These are phyloP conservation scores for Typha latifolia DNA, from an alignment of 176 grass and related monocot genomes.

Conservation along the genomic window DNA sequence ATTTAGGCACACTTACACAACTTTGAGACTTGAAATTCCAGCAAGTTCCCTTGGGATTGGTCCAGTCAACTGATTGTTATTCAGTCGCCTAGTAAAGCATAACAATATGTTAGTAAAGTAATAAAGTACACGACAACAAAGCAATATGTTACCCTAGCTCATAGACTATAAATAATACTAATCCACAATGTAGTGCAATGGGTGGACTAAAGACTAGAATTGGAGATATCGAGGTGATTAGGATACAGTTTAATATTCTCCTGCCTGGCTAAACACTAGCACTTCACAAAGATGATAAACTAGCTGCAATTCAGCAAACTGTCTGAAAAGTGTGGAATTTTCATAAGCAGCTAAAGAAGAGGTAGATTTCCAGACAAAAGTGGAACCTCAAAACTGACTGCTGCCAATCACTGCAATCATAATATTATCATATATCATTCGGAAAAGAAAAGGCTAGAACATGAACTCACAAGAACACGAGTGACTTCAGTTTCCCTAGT, in stretches of 20 bases:
- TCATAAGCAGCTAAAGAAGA: no score
- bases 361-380: no score
- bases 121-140: not conserved
- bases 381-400: no score
- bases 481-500: slow-evolving; percentile 75
- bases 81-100: slow-evolving; percentile 63
- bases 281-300: no score
- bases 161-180: no score
- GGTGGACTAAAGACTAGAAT: not conserved
- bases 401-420: slow-evolving; percentile 6
- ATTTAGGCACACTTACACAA: slow-evolving; percentile 61
- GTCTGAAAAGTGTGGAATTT: no score
- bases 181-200: not conserved
- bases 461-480: slow-evolving; percentile 85
- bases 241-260: no score
- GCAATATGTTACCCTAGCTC: not conserved
- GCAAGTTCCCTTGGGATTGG: slow-evolving; percentile 84
- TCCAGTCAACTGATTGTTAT: slow-evolving; percentile 75
- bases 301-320: no score
- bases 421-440: not conserved
- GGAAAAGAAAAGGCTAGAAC: slow-evolving; percentile 8
- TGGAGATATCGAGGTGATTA: no score
- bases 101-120: slow-evolving; percentile 16
- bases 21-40: slow-evolving; percentile 69
- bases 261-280: no score